Evolutionary conservation across 2,329 filamentous ascomycete genomes (phyloP), one percentile per base, ranked within the genome.

Genomic region (Colletotrichum lentis): DNA sequence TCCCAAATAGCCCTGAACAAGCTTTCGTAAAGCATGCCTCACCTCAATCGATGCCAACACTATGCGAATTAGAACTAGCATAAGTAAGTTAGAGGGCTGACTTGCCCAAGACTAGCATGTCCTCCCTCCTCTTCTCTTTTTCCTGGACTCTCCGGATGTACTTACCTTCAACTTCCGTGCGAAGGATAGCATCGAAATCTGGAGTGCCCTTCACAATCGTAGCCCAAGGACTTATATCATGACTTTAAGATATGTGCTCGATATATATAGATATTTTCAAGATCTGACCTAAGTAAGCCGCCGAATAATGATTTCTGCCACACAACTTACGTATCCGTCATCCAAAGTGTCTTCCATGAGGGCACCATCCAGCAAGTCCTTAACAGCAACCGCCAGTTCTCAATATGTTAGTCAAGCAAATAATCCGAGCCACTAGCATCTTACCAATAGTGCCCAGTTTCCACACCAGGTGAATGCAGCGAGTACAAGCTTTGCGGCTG

Each of bases 401-500:
- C 8, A 14, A 35, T 20, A 14, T 56, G 20, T 69, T 46, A 68
- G 49, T 53, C 4, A 46, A 24, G 59, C 18, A 46, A 3, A 50
- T n/a, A 41, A 39, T 24, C 46, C n/a, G 3, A 44, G 54, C 24
- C 2, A 24, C 10, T 18, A 39, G 10, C 3, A 6, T 50, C 70
- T 67, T 64, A 74, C 73, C 69, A 41, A 74, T 63, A 46, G 60
- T 70, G 47, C 73, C 56, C 62, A 79, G 58, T 64, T 27, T 58
- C 24, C 14, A 59, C 4, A 39, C 56, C 3, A 50, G 70, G 73
- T 78, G 71, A n/a, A 80, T 72, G 18, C 73, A 67, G 60, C 72
- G 71, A 62, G 73, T 73, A 35, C 69, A 66, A 52, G 71, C 69
- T 35, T 71, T 73, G 52, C 69, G 73, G 31, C 74, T 74, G 50